A percentile compares a stretch with the other conserved stretches of the same genome.
phyloP scores from a whole-genome alignment of 2,329 filamentous ascomycete genomes.

The Verticillium alfalfae region DNA sequence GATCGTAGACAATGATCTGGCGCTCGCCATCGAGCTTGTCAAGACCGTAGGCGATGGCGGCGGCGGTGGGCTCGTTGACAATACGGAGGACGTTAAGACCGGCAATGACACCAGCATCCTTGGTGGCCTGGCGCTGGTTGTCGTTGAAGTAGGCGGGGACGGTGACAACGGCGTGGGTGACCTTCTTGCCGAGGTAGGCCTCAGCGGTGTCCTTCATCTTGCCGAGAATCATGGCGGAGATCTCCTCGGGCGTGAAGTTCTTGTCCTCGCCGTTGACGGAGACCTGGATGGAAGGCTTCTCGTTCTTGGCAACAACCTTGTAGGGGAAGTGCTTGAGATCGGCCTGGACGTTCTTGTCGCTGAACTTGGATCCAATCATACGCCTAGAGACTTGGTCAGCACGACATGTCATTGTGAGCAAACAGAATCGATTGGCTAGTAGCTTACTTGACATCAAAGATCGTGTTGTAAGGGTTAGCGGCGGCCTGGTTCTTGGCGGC shows the following conservation, averaged over 20 bases:
- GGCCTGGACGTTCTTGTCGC: constrained; percentile 79
- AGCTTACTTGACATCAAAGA: constrained; percentile 73
- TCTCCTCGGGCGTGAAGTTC: constrained; percentile 74
- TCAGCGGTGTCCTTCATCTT: constrained; percentile 85
- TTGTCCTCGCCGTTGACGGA: constrained; percentile 59
- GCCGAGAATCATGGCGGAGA: constrained; percentile 74
- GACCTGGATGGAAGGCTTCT: constrained; percentile 81
- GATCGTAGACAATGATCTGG: constrained; percentile 90
- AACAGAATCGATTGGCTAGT: background rate
- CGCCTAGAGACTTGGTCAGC: constrained; percentile 47
- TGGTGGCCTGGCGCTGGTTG: constrained; percentile 93
- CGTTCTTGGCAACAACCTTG: constrained; percentile 84
- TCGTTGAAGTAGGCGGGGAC: constrained; percentile 98
- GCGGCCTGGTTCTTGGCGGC: constrained; percentile 95
- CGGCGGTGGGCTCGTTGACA: constrained; percentile 93
- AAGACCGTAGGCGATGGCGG: constrained; percentile 89
- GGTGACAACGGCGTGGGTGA: constrained; percentile 85
- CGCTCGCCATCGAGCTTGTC: constrained; percentile 80
- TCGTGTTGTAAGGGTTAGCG: constrained; percentile 68
- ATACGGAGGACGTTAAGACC: constrained; percentile 94
- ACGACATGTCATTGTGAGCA: background rate
- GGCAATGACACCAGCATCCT: constrained; percentile 88
- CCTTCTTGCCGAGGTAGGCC: constrained; percentile 74
- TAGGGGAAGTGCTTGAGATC: constrained; percentile 99
- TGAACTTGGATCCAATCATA: constrained; percentile 78